Evolutionary conservation across 257 asterid species (phyloP), one percentile per base, ranked within the genome.

Genomic region (Parsonsia alboflavescens): DNA sequence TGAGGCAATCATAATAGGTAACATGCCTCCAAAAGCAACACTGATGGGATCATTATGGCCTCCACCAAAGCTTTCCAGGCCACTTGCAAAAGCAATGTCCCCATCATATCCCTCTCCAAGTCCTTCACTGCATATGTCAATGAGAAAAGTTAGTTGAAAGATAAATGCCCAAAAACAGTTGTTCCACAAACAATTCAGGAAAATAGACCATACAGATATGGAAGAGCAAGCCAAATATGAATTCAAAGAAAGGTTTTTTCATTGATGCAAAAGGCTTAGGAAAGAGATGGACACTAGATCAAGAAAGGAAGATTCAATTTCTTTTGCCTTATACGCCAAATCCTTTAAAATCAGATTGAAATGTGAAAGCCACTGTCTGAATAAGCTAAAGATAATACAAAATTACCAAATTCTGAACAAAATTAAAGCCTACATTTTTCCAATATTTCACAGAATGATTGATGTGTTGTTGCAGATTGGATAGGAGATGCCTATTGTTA

Each of bases 61-160:
- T 75, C 99, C 99, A 59, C 99, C 98, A 81, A 96, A 96, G 48
- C 86, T 93, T 88, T 96, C 99, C 62, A 93, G 85, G 16, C 95
- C 93, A 79, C 97, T 90, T 21, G 98, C 98, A 77, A 96, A 96
- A 80, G 97, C 98, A 81, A 96, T 93, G 80, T 96, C 99, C 74
- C 94, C 96, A 82, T 96, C 99, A 79, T 96, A 96, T 79, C 89
- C 98, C 89, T 96, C 99, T 74, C 99, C 99, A 46, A 96, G 97
- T 77, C 98, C 99, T 86, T 93, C 99, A 72, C 99, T 95, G 92
- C 75, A 80, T 33, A 74, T 68, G 68, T 71, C 66, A 75, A 74
- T 53, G 72, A 79, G 75, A 81, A 77, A 19, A 16, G 12, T 70
- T 19, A 0, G 3, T 70, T 50, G 59, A 50, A 19, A 65, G 49